Base-by-base conservation (phyloP, 2,329 filamentous ascomycete species). In the Talaromyces rugulosus region DNA sequence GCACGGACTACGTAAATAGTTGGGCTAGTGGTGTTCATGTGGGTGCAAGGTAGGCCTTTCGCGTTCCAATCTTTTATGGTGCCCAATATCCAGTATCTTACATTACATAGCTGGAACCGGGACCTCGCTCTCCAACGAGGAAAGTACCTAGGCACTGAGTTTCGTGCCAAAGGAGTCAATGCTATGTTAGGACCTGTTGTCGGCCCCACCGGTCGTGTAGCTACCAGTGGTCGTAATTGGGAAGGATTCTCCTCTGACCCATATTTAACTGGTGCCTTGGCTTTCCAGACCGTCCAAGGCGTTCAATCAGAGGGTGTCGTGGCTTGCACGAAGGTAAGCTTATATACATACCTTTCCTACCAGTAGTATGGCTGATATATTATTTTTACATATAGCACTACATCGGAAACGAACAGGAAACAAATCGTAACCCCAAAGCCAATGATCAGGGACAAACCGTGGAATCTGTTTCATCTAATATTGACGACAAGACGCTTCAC, bases 161-260 rank as follows among this genome's bases (percentile, higher is more conserved):
- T 89, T 16, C 83, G 85, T 59, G 80, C 83, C 9, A 87, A 89
- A 66, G 91, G 91, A 40, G 80, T 93, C 69, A 89, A 96, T 71
- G 86, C 92, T 2, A 75, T 96, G 0, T 81, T 96, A 0, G 93
- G 92, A 0, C 93, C 93, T 3, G 87, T 88, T 16, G 89, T 96
- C 74, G 93, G 93, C 0, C 89, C 92, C 0, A 74, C 96, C 0
- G 93, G 93, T 4, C 83, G 91, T 61, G 88, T 92, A 82, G 92
- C 92, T 0, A 91, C 90, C 5, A 93, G 92, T n/a, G 93, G 93
- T 1, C 83, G 93, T 57, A 96, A 94, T 67, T 97, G 92, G 92
- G 93, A 96, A 75, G 91, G 91, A 0, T 96, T 96, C 68, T 91
- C 91, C 0, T 81, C 90, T 0, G 93, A 96, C 71, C 92, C 93